Base-by-base conservation (phyloP, 352 stramenopile species). In the Phytophthora quininea region DNA sequence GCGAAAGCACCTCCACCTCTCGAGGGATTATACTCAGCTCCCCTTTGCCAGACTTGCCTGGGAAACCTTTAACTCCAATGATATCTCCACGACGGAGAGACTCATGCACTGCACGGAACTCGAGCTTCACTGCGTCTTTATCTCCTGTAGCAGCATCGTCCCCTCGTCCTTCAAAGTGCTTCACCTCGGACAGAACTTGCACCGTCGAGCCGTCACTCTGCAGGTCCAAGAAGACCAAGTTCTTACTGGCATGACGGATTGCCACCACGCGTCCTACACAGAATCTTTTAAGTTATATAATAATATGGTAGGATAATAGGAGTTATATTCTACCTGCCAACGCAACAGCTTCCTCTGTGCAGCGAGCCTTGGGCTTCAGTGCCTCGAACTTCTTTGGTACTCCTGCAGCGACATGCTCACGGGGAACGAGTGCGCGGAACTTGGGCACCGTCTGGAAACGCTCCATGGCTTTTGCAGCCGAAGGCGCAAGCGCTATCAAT, bases 1-100 rank as follows among this genome's bases (percentile, higher is more conserved):
- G 97, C 38, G 96, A 97, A 3, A 99, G 80, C 30, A 99, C 79
- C 58, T 86, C 56, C 31, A 99, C 84, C 54, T 93, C 70, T n/a
- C 77, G 80, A 37, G 87, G 80, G 52, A 95, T 89, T 62, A 95
- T 83, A 61, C 87, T 95, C n/a, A 95, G 73, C 67, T 95, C 84
- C 37, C 87, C 87, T 60, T 93, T 95, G 10, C 84, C 84, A 1
- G 87, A 93, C 58, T 93, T 93, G 50, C 87, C 87, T 1, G 87
- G 87, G 50, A 93, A 93, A 1, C 87, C 87, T 48, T 80, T 84
- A 0, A 94, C 79, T 24, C 82, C 86, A 60, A 94, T 85, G 61
- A 95, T 90, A 64, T 95, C 87, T 11, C 87, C 87, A 40, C 87
- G 87, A 54, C 87, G 87, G 31, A 95, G 70, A 38, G 84, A 88